Base-by-base conservation (phyloP, 2,329 filamentous ascomycete genomes). In the Metarhizium robertsii region DNA sequence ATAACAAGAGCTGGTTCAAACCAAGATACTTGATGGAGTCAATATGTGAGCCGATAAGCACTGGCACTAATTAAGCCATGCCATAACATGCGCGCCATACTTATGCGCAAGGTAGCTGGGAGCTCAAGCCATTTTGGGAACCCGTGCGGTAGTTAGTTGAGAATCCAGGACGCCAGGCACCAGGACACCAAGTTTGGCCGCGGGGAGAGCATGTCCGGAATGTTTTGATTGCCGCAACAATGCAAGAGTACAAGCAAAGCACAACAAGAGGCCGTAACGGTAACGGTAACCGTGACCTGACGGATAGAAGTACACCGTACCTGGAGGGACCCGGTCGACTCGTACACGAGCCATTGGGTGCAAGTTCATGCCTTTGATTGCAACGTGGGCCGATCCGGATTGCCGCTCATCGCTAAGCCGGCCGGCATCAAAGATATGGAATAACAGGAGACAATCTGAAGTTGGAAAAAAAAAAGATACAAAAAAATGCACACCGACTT, bases 401-500 rank as follows among this genome's bases (percentile, higher is more conserved):
- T 6, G n/a, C n/a, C 16, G 40, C 16, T 43, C 40, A 43, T n/a
- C 13, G n/a, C 16, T 43, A 18, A 43, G 40, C 40, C 40, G 40
- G 2, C n/a, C 25, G 25, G 25, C 25, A 25, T 25, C 25, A 25
- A 4, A 25, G 25, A 25, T 25, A 25, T 25, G 25, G 25, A 25
- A 25, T 25, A 25, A 25, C 25, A 25, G 25, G 25, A 25, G 25
- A 25, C 25, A 45, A 30, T 20, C 20, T 25, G 36, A 40, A 16
- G 13, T 40, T 40, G 38, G 38, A 40, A 11, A 10, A 18, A 36
- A 16, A 6, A 45, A 20, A 53, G 30, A 4, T 18, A 29, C 30
- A 25, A 36, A 50, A 36, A 50, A 34, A 38, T 32, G 52, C 52
- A 49, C 52, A 53, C 52, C 52, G 52, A 53, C 52, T 53, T 53